A percentile compares a stretch with the other conserved stretches of the same genome.
phyloP scores from a whole-genome alignment of 2,329 filamentous ascomycete species.

The Sporothrix schenckii region DNA sequence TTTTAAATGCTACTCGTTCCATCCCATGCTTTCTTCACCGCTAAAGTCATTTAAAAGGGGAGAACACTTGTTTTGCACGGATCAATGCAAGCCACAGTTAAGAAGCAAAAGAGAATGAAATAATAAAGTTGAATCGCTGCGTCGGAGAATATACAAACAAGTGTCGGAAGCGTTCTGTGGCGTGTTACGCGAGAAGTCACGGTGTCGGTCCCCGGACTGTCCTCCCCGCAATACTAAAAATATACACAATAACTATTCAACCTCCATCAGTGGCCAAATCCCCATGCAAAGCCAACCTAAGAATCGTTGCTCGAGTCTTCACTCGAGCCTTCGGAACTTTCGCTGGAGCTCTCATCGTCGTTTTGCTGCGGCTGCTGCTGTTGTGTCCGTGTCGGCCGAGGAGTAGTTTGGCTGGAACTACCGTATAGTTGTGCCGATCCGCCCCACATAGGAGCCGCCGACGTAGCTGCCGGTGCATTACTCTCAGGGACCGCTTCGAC shows the following conservation, averaged over 20 bases:
- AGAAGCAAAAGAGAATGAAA: not conserved
- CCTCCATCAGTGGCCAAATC: not conserved
- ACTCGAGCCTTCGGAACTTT: not conserved
- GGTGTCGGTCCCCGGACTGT: no score
- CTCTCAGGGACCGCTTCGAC: not conserved
- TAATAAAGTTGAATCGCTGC: not conserved
- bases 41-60: no score
- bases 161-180: not conserved
- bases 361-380: not conserved
- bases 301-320: slow-evolving; percentile 3
- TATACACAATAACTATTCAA: not conserved
- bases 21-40: not conserved
- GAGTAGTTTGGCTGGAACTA: not conserved
- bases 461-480: not conserved
- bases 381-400: not conserved
- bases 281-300: not conserved
- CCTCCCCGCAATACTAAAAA: not conserved
- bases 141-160: slow-evolving; percentile 2
- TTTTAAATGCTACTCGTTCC: not conserved
- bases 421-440: slow-evolving; percentile 54
- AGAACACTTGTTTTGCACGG: not conserved
- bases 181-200: not conserved
- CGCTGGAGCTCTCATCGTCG: not conserved
- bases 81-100: not conserved
- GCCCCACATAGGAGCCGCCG: slow-evolving; percentile 53